These are phyloP conservation scores for Ceriops zippeliana DNA, from an alignment of 345 rosid species.

Conservation along the genomic window DNA sequence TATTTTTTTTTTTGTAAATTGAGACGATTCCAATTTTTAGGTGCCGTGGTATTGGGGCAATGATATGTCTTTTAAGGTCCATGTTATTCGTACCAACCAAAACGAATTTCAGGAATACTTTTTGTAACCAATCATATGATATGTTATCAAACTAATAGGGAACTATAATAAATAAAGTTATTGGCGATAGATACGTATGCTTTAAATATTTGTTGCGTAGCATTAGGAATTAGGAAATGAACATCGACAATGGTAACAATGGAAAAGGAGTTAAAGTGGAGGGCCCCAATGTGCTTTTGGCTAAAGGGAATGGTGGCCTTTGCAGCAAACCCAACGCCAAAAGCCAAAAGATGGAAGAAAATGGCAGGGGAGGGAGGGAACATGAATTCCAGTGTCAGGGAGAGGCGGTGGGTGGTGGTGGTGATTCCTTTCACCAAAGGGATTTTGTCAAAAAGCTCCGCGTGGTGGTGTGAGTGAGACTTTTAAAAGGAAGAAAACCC, in stretches of 20 bases:
- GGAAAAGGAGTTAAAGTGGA: slow-evolving; percentile 7
- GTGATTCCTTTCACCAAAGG: background rate
- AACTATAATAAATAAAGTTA: background rate
- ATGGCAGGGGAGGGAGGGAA: slow-evolving; percentile 15
- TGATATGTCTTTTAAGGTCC: background rate
- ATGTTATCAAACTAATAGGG: background rate
- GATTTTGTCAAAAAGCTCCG: too few relatives aligned
- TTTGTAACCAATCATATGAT: too few relatives aligned
- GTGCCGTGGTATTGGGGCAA: background rate
- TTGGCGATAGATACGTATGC: background rate
- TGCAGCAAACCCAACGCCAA: background rate
- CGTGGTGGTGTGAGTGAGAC: too few relatives aligned
- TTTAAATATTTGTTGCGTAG: background rate
- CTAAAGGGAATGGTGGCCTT: slow-evolving; percentile 20
- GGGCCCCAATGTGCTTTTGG: slow-evolving; percentile 52
- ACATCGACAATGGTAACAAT: slow-evolving; percentile 7
- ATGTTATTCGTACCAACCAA: too few relatives aligned
- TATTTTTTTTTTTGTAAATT: background rate
- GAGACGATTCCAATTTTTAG: background rate
- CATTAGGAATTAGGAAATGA: background rate
- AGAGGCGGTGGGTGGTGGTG: background rate
- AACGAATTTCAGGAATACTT: too few relatives aligned
- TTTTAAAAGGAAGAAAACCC: too few relatives aligned
- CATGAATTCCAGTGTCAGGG: slow-evolving; percentile 10
- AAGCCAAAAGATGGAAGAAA: background rate